Evolutionary conservation across 129 eudicot species (phyloP).

Genomic region (Rutidosis leptorrhynchoides): DNA sequence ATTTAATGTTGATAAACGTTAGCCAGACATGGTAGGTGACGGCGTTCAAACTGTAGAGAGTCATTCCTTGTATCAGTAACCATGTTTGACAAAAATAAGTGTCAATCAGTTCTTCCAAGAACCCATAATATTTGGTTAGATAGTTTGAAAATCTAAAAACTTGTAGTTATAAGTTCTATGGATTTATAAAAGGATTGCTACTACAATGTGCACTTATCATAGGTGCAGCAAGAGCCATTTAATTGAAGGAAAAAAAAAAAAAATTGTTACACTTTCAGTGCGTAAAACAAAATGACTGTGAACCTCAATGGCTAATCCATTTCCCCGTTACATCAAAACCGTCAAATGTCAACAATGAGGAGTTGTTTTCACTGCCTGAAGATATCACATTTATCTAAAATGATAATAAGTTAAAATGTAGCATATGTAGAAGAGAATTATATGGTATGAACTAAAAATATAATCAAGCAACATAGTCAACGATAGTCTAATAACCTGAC

Average conservation of each 20-base stretch:
- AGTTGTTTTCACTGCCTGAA: conserved; percentile 83
- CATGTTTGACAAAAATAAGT: too few species aligned
- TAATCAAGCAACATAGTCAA: background rate
- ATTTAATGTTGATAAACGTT: too few species aligned
- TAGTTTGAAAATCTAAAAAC: too few species aligned
- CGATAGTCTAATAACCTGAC: background rate
- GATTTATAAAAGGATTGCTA: background rate
- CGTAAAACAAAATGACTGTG: too few species aligned
- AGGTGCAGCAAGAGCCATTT: background rate
- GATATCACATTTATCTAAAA: conserved; percentile 17
- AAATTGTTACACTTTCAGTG: too few species aligned
- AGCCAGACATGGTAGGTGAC: too few species aligned
- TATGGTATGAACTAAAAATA: background rate
- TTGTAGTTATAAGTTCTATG: background rate
- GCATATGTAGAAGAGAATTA: background rate
- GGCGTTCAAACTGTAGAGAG: too few species aligned
- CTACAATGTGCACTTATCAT: too few species aligned
- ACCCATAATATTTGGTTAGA: too few species aligned
- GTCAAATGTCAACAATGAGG: conserved; percentile 75
- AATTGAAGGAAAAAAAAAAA: background rate
- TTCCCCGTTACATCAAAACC: conserved; percentile 98
- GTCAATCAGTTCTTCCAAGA: too few species aligned
- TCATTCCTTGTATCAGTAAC: too few species aligned
- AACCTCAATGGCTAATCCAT: conserved; percentile 92
- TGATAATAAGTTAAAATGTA: conserved; percentile 14